These are phyloP conservation scores for Protostelium mycophagum DNA, from an alignment of 78 protist genomes.

Conservation along the genomic window DNA sequence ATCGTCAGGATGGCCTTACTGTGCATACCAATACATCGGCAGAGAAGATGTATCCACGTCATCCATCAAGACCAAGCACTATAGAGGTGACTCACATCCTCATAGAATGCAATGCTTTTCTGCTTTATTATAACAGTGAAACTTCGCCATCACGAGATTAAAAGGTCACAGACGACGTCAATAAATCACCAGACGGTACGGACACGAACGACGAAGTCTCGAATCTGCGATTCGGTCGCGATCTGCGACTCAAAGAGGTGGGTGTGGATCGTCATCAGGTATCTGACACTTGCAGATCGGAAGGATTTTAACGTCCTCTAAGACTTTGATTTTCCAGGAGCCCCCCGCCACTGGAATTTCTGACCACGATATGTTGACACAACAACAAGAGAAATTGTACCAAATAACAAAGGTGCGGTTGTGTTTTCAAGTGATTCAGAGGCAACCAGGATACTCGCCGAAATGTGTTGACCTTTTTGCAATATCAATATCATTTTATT, in stretches of 20 bases:
- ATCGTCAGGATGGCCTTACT: slow-evolving; percentile 15
- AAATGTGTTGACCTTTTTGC: slow-evolving; percentile 12
- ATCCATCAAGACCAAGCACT: slow-evolving; percentile 5
- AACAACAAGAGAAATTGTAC: slow-evolving; percentile 4
- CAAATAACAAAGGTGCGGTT: slow-evolving; percentile 16
- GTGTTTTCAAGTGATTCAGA: too few relatives aligned
- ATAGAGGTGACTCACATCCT: background rate
- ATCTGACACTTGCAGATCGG: background rate
- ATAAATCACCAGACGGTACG: background rate
- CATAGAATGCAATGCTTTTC: background rate
- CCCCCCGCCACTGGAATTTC: background rate
- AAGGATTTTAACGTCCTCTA: background rate
- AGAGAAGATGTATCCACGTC: slow-evolving; percentile 26
- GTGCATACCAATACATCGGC: slow-evolving; percentile 14
- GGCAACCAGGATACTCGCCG: slow-evolving; percentile 10
- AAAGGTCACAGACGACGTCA: background rate
- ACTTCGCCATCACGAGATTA: background rate
- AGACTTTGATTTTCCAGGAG: background rate
- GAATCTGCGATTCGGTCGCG: slow-evolving; percentile 2
- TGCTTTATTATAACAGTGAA: background rate
- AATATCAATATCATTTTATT: slow-evolving; percentile 7
- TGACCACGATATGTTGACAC: slow-evolving; percentile 13
- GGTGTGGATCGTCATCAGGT: background rate
- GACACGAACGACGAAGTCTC: background rate
- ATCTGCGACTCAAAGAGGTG: background rate